A percentile compares a stretch with the other conserved stretches of the same genome.
Conservation (phyloP, 139 green algal species). For the Yamagishiella unicocca region DNA sequence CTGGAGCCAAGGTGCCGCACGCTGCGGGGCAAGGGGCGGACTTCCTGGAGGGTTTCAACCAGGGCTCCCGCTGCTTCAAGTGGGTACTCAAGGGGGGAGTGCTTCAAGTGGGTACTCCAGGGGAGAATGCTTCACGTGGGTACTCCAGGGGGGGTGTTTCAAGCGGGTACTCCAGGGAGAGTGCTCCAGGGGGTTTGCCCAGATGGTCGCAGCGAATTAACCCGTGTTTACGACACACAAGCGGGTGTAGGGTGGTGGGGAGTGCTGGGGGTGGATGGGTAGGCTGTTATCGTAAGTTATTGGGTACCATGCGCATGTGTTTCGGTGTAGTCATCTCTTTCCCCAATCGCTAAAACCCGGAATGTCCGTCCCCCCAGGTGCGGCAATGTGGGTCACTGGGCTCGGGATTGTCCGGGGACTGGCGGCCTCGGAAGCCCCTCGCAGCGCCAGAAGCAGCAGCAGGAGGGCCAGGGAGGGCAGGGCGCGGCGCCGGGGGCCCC, state of each 20-base stretch:
- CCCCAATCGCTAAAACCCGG: too few relatives aligned
- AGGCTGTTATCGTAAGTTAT: too few relatives aligned
- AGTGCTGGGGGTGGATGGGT: too few relatives aligned
- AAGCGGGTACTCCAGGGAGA: too few relatives aligned
- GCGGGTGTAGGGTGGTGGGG: too few relatives aligned
- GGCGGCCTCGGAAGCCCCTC: background rate
- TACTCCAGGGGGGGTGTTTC: too few relatives aligned
- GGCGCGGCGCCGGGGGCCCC: background rate
- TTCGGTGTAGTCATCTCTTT: too few relatives aligned
- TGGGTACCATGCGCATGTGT: too few relatives aligned
- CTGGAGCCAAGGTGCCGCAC: conserved; percentile 38
- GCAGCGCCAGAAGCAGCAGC: background rate
- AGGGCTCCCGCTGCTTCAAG: conserved; percentile 63
- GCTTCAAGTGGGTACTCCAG: background rate
- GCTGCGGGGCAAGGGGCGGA: conserved; percentile 66
- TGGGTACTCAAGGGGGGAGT: conserved; percentile 29
- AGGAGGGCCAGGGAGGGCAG: background rate
- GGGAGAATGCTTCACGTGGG: background rate
- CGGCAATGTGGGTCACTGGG: conserved; percentile 68
- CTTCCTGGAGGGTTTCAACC: conserved; percentile 64
- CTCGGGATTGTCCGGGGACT: conserved; percentile 58
- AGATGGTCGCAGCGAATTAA: too few relatives aligned
- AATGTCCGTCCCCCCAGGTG: conserved; percentile 45
- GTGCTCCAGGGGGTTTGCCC: too few relatives aligned
- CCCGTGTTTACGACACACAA: too few relatives aligned